phyloP scores from a whole-genome alignment of 805 yeast genomes.

The Candida sanyiensis region DNA sequence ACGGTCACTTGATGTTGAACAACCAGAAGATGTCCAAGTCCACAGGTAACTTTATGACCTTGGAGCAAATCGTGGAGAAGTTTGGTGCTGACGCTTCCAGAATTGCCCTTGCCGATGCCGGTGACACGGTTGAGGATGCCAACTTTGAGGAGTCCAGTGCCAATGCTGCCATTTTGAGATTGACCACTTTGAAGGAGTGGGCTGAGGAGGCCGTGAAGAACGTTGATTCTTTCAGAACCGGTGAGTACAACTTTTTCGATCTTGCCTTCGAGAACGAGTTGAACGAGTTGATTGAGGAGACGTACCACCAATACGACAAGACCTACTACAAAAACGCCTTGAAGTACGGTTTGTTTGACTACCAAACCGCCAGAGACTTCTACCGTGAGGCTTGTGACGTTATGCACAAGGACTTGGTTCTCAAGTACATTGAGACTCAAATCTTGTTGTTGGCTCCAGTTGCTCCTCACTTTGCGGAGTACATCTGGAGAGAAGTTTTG shows the following conservation, averaged over 20 bases:
- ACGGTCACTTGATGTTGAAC: slow-evolving; percentile 92
- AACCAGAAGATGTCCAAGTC: slow-evolving; percentile 98
- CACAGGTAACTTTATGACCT: slow-evolving; percentile 94
- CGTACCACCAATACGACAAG: slow-evolving; percentile 61
- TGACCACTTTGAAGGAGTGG: slow-evolving; percentile 93
- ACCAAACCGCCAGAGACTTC: slow-evolving; percentile 92
- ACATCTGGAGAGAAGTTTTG: slow-evolving; percentile 77
- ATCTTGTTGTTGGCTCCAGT: slow-evolving; percentile 81
- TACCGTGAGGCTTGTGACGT: slow-evolving; percentile 71
- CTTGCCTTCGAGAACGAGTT: slow-evolving; percentile 89
- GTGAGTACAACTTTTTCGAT: slow-evolving; percentile 64
- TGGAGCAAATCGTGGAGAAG: slow-evolving; percentile 76
- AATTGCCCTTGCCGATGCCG: slow-evolving; percentile 97
- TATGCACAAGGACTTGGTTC: slow-evolving; percentile 80
- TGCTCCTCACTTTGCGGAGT: slow-evolving; percentile 95
- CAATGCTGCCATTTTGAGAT: slow-evolving; percentile 92
- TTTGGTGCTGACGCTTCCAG: slow-evolving; percentile 97
- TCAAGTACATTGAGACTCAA: slow-evolving; percentile 82
- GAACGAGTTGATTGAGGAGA: slow-evolving; percentile 71
- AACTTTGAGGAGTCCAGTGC: slow-evolving; percentile 96
- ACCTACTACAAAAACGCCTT: slow-evolving; percentile 86
- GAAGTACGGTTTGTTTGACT: slow-evolving; percentile 87
- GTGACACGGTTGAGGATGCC: slow-evolving; percentile 96
- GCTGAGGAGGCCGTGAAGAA: slow-evolving; percentile 66
- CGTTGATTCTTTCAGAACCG: slow-evolving; percentile 49